Evolutionary conservation across 352 stramenopile species (phyloP).

Genomic region (Vaucheria bursata): DNA sequence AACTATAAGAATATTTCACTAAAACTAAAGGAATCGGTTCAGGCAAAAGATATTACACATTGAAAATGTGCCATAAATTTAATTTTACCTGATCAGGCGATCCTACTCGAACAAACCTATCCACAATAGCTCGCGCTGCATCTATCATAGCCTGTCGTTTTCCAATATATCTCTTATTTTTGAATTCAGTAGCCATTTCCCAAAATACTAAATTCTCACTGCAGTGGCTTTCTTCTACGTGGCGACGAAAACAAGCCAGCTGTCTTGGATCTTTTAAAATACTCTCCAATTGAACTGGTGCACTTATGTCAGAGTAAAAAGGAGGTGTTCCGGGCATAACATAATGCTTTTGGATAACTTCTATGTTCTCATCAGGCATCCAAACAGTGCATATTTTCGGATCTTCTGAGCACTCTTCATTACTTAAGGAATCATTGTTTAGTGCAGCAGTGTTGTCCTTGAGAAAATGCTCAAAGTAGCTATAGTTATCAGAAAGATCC

Average conservation of each 20-base stretch:
- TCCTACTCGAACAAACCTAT: neutral
- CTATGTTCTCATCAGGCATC: neutral
- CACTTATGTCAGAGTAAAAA: neutral
- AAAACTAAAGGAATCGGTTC: too few species aligned
- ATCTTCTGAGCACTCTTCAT: neutral
- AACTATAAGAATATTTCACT: too few species aligned
- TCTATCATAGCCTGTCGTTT: neutral
- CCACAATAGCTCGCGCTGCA: constrained; percentile 5
- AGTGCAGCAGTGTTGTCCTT: neutral
- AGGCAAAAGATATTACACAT: too few species aligned
- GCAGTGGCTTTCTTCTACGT: neutral
- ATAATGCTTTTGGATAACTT: neutral
- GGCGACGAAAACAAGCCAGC: neutral
- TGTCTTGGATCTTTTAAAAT: neutral
- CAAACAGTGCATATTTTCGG: neutral
- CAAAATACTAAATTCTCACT: constrained; percentile 6
- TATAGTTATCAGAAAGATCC: neutral
- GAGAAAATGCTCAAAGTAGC: neutral
- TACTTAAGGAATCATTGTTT: neutral
- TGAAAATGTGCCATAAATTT: too few species aligned
- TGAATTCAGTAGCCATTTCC: constrained; percentile 3
- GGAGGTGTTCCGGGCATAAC: neutral
- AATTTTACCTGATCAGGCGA: constrained; percentile 1
- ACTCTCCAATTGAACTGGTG: neutral
- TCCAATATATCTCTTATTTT: neutral